Conservation (phyloP, 768 basidiomycete genomes). For the Galerina marginata region DNA sequence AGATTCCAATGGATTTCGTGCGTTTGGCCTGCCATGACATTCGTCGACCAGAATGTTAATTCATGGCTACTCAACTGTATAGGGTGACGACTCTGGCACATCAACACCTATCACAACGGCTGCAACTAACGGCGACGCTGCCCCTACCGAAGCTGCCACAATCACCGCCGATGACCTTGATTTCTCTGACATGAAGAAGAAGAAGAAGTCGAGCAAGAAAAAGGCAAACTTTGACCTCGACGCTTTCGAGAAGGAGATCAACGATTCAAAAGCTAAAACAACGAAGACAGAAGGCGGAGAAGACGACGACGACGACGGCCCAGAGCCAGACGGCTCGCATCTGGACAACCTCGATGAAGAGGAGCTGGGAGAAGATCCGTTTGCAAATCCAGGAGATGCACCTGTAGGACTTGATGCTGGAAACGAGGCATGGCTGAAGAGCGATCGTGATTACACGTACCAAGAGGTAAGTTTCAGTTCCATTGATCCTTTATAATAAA, state of each 20-base stretch:
- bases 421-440: slow-evolving; percentile 88
- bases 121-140: slow-evolving; percentile 35
- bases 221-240: slow-evolving; percentile 90
- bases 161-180: slow-evolving; percentile 79
- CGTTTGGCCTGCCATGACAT: slow-evolving; percentile 33
- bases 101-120: slow-evolving; percentile 52
- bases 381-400: slow-evolving; percentile 60
- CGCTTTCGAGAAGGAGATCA: slow-evolving; percentile 93
- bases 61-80: slow-evolving; percentile 7
- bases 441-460: slow-evolving; percentile 96
- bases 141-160: slow-evolving; percentile 41
- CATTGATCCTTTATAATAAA: neutral
- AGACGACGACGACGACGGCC: slow-evolving; percentile 60
- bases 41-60: neutral
- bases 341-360: slow-evolving; percentile 76
- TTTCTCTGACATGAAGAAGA: slow-evolving; percentile 97
- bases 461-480: slow-evolving; percentile 67
- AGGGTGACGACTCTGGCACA: slow-evolving; percentile 73
- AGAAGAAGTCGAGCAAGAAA: slow-evolving; percentile 88
- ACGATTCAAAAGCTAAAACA: slow-evolving; percentile 58
- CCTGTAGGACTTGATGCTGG: slow-evolving; percentile 73
- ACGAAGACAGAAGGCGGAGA: slow-evolving; percentile 42
- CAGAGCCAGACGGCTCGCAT: slow-evolving; percentile 62
- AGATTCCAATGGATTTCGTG: slow-evolving; percentile 83
- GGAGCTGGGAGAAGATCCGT: slow-evolving; percentile 90